Base-by-base conservation (phyloP, 179 eudicot species). In the Nepenthes alata region DNA sequence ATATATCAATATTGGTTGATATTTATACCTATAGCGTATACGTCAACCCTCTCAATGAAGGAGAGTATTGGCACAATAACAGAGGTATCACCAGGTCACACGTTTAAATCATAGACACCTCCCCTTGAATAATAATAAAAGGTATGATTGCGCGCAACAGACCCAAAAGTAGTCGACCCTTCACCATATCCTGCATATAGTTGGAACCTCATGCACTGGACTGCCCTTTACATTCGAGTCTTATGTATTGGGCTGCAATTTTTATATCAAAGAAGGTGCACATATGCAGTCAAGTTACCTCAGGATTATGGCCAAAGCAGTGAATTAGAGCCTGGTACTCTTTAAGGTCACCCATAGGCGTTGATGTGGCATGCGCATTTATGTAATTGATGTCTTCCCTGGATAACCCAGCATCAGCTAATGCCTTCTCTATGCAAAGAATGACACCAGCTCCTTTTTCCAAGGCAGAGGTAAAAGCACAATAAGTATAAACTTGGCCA, bases 351-450 rank as follows among this genome's bases (percentile, higher is more conserved):
- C 95, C 98, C 49, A 83, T 72, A 51, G 86, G 98, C 16, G 98
- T 91, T 34, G 98, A 91, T 38, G 96, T 89, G 63, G 95, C 98
- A 71, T 91, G 98, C 58, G 96, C 96, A 70, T 91, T 91, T 58
- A 91, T 85, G 69, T 91, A 91, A 72, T 91, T 91, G 59, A 91
- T 86, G 59, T 91, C 96, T 80, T 89, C 96, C 73, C 69, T 89
- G 57, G 89, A 61, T 53, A 91, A 70, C 67, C 95, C 95, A 57
- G 91, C 77, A 65, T 84, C 88, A 64, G 80, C 78, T 64, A 89
- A 81, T 55, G 96, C 98, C 80, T 86, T 91, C 75, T 91, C 87
- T 65, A 91, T 80, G 80, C 93, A 91, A 57, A 89, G 79, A 37
- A 73, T 70, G 49, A 89, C 85, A 47, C 96, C 98, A 16, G 76